Evolutionary conservation across 2,329 filamentous ascomycete species (phyloP).

Genomic region (Chalaropsis ovoidea): DNA sequence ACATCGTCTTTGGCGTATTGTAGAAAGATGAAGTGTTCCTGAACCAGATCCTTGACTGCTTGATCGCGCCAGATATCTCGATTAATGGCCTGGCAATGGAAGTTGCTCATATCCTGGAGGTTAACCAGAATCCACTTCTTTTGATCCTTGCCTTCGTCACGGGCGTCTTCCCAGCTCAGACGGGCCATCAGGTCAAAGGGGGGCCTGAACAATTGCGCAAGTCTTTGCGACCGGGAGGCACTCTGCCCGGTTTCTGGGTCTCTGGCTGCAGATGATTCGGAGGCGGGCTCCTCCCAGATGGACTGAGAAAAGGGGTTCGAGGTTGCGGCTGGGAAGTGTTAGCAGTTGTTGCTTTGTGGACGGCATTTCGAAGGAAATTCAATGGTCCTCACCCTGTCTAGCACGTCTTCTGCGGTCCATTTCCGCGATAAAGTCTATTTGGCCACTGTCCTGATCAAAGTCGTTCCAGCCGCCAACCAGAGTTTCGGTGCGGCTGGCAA

Average conservation of each 20-base stretch:
- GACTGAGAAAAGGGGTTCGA: slow-evolving; percentile 35
- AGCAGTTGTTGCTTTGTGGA: slow-evolving; percentile 1
- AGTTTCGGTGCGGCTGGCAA: slow-evolving; percentile 83
- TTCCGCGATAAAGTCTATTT: slow-evolving; percentile 19
- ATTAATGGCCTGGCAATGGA: slow-evolving; percentile 89
- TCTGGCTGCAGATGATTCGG: slow-evolving; percentile 12
- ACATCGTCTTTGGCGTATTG: slow-evolving; percentile 85
- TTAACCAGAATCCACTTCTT: slow-evolving; percentile 96
- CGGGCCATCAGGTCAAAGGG: slow-evolving; percentile 82
- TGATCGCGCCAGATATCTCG: slow-evolving; percentile 91
- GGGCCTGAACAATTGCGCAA: slow-evolving; percentile 86
- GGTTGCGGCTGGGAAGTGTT: slow-evolving; percentile 16
- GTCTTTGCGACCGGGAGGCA: slow-evolving; percentile 57
- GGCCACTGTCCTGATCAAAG: slow-evolving; percentile 5
- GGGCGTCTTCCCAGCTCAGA: slow-evolving; percentile 70
- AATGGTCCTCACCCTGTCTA: slow-evolving; percentile 15
- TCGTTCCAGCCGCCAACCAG: slow-evolving; percentile 51
- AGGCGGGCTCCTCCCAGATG: slow-evolving; percentile 33
- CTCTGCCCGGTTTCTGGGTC: slow-evolving; percentile 24
- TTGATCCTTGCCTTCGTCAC: slow-evolving; percentile 72
- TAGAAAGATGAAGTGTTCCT: slow-evolving; percentile 89
- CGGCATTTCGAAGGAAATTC: background rate
- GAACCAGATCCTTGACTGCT: slow-evolving; percentile 65
- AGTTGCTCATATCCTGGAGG: slow-evolving; percentile 84
- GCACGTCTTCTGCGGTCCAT: slow-evolving; percentile 21